Evolutionary conservation across 371 early-diverging fungal genomes (phyloP), one percentile per base, ranked within the genome.

Genomic region (Fennellomyces sp.): DNA sequence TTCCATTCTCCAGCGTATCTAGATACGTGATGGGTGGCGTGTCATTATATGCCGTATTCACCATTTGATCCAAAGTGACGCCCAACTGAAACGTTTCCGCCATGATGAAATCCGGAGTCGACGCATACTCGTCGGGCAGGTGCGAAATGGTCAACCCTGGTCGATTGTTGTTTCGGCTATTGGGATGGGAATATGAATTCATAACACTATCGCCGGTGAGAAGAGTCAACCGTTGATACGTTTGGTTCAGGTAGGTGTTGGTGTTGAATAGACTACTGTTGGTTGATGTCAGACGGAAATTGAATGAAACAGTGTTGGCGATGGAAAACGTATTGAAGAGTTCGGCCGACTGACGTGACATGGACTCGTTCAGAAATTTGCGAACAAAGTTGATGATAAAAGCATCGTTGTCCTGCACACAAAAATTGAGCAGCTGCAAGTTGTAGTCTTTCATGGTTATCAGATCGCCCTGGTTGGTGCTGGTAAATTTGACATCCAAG

Each of bases 41-140:
- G 5, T 51, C 29, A 10, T 51, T 33, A 33, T 80, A 80, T 27
- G 35, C 61, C 7, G 39, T 30, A 0, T 65, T 36, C 3, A 71
- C 68, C 8, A 80, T 26, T 0, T 66, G 54, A 7, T 70, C 64
- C 5, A 75, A 56, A 2, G 72, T 70, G 8, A 65, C 35, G 0
- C 75, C 78, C 11, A 53, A 33, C n/a, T 63, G 65, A 30, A 68
- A 75, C 0, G 52, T 49, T 5, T 39, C 53, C 1, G 75, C 71
- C 73, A 81, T 75, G 29, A 81, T 63, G 38, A 81, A 81, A 48
- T 81, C 81, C 29, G 68, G 61, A 15, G 72, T 70, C 12, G 28
- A 27, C 5, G 23, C 39, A 45, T 77, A 81, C 19, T 41, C 30
- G 21, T 71, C 65, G 35, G 73, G 70, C 6, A 81, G 47, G 52